Evolutionary conservation across 164 flowering plant species (phyloP), one percentile per base, ranked within the genome.

Genomic region (Tetracentron sinense): DNA sequence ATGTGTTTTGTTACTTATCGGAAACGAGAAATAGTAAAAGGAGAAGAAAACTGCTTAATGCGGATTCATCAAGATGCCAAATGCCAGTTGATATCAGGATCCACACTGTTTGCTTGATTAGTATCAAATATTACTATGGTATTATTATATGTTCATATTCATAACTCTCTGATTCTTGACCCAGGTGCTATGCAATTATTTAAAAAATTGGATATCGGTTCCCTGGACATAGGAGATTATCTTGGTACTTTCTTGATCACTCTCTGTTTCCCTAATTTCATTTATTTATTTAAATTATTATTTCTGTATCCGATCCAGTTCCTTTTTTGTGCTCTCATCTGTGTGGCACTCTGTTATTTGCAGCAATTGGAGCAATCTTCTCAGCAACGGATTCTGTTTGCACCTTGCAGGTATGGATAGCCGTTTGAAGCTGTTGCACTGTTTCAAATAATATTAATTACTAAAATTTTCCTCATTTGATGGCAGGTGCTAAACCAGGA

Each of bases 331-430:
- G 26, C 47, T 6, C 47, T 56, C 16, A 27, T 67, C 20, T 29
- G 38, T 2, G 28, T 47, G 25, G 6, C 12, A 46, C 21, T 31
- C 12, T 5, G 27, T 31, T 50, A 29, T 48, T 58, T 61, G 58
- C 77, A 90, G 96, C 96, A 47, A 82, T 90, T 66, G 96, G 96
- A 63, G 84, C 96, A 11, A 90, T 90, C 69, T 88, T 90, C 77
- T 82, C 96, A 47, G 92, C 96, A 58, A 87, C 96, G 16, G 96
- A 90, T 76, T 85, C 96, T 64, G 96, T 90, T 68, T 90, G 96
- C 84, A 90, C 96, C 20, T 78, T 90, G 76, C 96, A 90, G 92
- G 96, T 85, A 59, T 42, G 64, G 19, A 30, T 44, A 48, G 17
- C 6, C 44, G 23, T 54, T 30, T 22, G 29, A 58, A 61, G 26